phyloP scores from a whole-genome alignment of 768 basidiomycete species.

The Lactifluus piperatus region DNA sequence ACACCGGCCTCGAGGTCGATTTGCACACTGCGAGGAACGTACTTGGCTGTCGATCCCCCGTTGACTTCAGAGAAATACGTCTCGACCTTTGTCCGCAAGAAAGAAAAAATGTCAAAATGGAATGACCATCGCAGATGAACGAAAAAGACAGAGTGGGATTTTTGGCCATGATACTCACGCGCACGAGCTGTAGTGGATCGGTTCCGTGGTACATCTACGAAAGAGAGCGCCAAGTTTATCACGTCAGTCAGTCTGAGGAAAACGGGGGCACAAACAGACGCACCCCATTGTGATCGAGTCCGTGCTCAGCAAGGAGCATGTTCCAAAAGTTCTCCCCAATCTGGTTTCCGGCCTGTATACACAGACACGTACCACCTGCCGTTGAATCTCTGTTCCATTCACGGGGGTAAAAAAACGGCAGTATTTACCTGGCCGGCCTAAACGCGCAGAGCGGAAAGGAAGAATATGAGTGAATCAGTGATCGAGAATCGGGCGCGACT shows the following conservation, averaged over 20 bases:
- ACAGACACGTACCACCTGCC: constrained; percentile 3
- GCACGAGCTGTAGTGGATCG: constrained; percentile 64
- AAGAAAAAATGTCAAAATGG: neutral
- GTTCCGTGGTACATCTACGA: constrained; percentile 49
- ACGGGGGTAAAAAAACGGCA: constrained; percentile 21
- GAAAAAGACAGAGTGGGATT: neutral
- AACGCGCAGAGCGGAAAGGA: neutral
- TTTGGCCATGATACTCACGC: constrained; percentile 35
- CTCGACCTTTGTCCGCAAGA: constrained; percentile 41
- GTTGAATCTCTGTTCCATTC: neutral
- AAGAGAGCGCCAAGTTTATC: neutral
- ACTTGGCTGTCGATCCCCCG: constrained; percentile 44
- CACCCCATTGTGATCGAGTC: constrained; percentile 65
- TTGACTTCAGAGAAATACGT: constrained; percentile 78
- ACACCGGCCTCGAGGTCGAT: constrained; percentile 88
- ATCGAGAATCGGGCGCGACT: neutral
- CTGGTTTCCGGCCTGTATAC: constrained; percentile 57
- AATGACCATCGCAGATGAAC: neutral
- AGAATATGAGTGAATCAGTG: too few relatives aligned
- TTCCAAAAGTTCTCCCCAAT: constrained; percentile 87
- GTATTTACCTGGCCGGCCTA: constrained; percentile 63
- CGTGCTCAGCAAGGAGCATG: constrained; percentile 81
- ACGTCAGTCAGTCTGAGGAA: neutral
- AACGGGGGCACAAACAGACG: constrained; percentile 18
- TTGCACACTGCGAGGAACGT: constrained; percentile 85